These are phyloP conservation scores for Chlorociboria aeruginascens DNA, from an alignment of 495 filamentous ascomycete genomes.

Conservation along the genomic window DNA sequence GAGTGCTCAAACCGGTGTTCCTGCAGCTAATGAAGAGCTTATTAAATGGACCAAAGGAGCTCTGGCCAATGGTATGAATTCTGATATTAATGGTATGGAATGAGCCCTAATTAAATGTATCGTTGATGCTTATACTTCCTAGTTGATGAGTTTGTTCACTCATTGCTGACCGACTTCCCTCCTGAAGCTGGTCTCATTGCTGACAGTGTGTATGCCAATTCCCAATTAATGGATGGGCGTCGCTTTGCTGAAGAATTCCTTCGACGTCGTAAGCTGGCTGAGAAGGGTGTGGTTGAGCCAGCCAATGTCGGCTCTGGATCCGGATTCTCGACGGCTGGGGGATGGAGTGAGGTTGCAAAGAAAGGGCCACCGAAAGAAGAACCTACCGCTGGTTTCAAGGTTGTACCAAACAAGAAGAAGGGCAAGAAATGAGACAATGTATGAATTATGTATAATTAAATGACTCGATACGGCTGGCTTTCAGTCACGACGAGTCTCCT, in stretches of 20 bases:
- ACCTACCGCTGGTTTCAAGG: slow-evolving; percentile 60
- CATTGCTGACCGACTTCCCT: slow-evolving; percentile 60
- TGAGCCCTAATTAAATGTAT: neutral
- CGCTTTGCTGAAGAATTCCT: slow-evolving; percentile 94
- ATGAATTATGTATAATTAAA: slow-evolving; percentile 18
- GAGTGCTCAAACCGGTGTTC: slow-evolving; percentile 37
- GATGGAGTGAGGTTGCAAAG: slow-evolving; percentile 97
- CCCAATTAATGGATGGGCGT: slow-evolving; percentile 75
- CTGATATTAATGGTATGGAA: slow-evolving; percentile 45
- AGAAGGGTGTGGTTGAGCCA: slow-evolving; percentile 68
- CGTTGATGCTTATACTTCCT: slow-evolving; percentile 19
- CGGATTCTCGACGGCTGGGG: slow-evolving; percentile 35
- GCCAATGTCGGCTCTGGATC: slow-evolving; percentile 36
- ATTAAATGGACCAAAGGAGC: slow-evolving; percentile 79
- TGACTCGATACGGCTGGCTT: slow-evolving; percentile 9
- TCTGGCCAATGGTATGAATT: slow-evolving; percentile 47
- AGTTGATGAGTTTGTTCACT: slow-evolving; percentile 70
- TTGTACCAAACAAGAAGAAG: slow-evolving; percentile 89
- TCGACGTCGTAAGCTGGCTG: slow-evolving; percentile 79
- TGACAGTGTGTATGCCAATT: slow-evolving; percentile 76
- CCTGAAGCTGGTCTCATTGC: slow-evolving; percentile 69
- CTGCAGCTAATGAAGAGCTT: slow-evolving; percentile 68
- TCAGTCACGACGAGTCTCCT: no score
- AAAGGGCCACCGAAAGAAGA: slow-evolving; percentile 48
- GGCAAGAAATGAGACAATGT: slow-evolving; percentile 51